These are phyloP conservation scores for Mortierella alpina DNA, from an alignment of 192 early-diverging fungal genomes.

Conservation along the genomic window DNA sequence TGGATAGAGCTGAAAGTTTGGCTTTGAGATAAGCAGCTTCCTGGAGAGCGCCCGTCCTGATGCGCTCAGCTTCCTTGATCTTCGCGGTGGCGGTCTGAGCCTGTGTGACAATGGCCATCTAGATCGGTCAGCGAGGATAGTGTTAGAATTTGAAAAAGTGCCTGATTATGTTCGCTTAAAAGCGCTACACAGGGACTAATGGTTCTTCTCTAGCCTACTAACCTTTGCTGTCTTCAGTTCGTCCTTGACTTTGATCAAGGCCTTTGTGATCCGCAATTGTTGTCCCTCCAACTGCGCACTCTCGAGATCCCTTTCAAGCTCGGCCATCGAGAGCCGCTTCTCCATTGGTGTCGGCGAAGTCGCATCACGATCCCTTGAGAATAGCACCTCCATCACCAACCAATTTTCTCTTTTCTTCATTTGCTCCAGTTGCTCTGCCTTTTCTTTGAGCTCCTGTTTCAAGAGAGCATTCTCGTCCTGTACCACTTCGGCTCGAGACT, in stretches of 20 bases:
- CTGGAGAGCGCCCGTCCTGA: constrained; percentile 64
- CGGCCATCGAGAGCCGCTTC: constrained; percentile 12
- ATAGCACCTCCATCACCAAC: constrained; percentile 38
- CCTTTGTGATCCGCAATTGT: constrained; percentile 58
- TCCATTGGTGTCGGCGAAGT: not conserved
- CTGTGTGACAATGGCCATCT: constrained; percentile 57
- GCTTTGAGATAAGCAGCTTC: constrained; percentile 67
- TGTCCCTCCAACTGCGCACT: constrained; percentile 44
- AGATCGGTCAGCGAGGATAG: not conserved
- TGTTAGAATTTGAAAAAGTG: not conserved
- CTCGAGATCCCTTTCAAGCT: constrained; percentile 40
- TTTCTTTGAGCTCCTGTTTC: constrained; percentile 15
- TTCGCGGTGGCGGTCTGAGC: constrained; percentile 59
- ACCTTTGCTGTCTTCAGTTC: constrained; percentile 59
- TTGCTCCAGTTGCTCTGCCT: constrained; percentile 6
- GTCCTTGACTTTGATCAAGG: constrained; percentile 56
- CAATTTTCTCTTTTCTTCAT: constrained; percentile 45
- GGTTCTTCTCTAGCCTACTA: not conserved
- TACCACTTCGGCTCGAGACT: constrained; percentile 10
- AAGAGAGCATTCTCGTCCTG: constrained; percentile 25
- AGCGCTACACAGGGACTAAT: not conserved
- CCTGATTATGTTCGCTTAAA: not conserved
- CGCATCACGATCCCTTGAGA: constrained; percentile 7
- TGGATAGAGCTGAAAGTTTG: constrained; percentile 57
- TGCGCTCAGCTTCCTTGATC: constrained; percentile 60